Percentiles rank a stretch among this genome's conserved stretches.
Evolutionary conservation across 2,329 filamentous ascomycete genomes (phyloP).

Genomic region (Aspergillus glaucus): DNA sequence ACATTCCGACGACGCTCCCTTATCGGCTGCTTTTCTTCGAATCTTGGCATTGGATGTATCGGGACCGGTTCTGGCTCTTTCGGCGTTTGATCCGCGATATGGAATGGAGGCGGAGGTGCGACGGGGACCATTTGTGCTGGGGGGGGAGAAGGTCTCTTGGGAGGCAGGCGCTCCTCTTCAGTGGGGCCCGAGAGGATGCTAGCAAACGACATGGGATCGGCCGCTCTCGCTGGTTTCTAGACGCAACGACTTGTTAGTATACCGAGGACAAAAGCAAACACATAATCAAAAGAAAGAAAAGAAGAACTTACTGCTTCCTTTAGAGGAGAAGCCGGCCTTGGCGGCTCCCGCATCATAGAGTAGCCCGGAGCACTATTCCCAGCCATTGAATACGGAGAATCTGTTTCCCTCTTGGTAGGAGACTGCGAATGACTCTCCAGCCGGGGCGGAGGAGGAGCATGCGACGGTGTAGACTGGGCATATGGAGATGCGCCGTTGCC

Average conservation of each 20-base stretch:
- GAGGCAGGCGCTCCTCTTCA: conserved; percentile 47
- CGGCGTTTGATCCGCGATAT: conserved; percentile 12
- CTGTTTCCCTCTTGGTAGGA: conserved; percentile 34
- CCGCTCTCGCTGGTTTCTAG: conserved; percentile 65
- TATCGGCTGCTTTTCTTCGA: conserved; percentile 21
- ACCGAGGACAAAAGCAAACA: neutral
- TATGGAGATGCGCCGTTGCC: conserved; percentile 34
- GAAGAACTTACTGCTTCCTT: conserved; percentile 35
- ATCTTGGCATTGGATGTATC: conserved; percentile 18
- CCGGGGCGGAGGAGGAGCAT: conserved; percentile 36
- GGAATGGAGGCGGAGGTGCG: conserved; percentile 10
- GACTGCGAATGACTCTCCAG: conserved; percentile 36
- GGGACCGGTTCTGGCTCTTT: conserved; percentile 21
- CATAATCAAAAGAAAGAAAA: neutral
- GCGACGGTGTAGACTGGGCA: conserved; percentile 29
- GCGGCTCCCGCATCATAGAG: conserved; percentile 25
- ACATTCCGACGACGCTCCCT: conserved; percentile 22
- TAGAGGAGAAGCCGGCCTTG: conserved; percentile 30
- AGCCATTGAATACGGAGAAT: conserved; percentile 24
- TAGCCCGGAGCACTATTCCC: conserved; percentile 24
- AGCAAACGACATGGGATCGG: conserved; percentile 91
- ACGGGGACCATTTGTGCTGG: conserved; percentile 19
- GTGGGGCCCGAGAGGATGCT: conserved; percentile 83
- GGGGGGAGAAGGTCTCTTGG: conserved; percentile 46
- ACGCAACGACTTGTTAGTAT: conserved; percentile 4